phyloP scores from a whole-genome alignment of 371 early-diverging fungal genomes.

The Basidiobolus heterosporus region DNA sequence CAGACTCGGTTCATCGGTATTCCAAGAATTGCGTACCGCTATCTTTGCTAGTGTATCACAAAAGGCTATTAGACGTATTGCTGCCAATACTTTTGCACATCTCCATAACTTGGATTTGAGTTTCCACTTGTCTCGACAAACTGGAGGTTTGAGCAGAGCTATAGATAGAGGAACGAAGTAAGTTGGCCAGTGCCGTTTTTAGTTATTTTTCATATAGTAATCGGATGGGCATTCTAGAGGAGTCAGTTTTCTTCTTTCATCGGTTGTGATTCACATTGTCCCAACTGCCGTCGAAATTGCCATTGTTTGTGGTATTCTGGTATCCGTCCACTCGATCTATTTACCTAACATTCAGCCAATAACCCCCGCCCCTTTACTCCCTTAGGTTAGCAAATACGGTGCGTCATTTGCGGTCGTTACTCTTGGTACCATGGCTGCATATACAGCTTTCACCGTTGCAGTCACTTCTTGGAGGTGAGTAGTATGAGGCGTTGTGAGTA shows the following conservation, averaged over 20 bases:
- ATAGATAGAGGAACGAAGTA: slow-evolving; percentile 94
- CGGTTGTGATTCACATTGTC: slow-evolving; percentile 81
- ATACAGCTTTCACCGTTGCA: slow-evolving; percentile 71
- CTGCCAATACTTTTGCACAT: slow-evolving; percentile 74
- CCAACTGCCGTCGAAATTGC: slow-evolving; percentile 89
- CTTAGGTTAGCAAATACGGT: slow-evolving; percentile 62
- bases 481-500: not conserved
- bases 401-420: slow-evolving; percentile 70
- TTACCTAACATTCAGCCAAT: not conserved
- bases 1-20: slow-evolving; percentile 60
- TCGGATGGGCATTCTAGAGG: slow-evolving; percentile 31
- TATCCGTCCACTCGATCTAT: slow-evolving; percentile 3
- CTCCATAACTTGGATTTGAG: slow-evolving; percentile 66
- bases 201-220: slow-evolving; percentile 1
- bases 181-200: not conserved
- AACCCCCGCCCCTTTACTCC: not conserved
- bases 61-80: slow-evolving; percentile 75
- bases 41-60: slow-evolving; percentile 91
- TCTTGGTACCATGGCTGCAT: slow-evolving; percentile 63
- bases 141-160: slow-evolving; percentile 85
- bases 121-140: slow-evolving; percentile 82
- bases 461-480: slow-evolving; percentile 66
- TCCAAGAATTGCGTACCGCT: slow-evolving; percentile 83
- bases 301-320: slow-evolving; percentile 84
- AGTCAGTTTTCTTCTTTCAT: slow-evolving; percentile 78